phyloP scores from a whole-genome alignment of 2,329 filamentous ascomycete genomes.

The Neopestalotiopsis rosae region DNA sequence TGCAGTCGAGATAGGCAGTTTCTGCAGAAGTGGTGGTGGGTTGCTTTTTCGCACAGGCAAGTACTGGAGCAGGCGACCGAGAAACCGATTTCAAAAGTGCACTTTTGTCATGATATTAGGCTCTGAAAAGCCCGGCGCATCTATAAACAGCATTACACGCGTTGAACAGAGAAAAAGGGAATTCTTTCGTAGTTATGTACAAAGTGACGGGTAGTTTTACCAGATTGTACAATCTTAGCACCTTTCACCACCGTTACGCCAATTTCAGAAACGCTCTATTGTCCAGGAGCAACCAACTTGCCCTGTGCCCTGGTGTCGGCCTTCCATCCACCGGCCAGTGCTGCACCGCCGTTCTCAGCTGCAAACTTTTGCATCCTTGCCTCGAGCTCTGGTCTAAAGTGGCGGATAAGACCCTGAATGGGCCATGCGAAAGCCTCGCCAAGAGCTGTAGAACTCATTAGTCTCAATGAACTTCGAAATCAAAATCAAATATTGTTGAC shows the following conservation, averaged over 20 bases:
- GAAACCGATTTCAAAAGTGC: too few species aligned
- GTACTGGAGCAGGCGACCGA: too few species aligned
- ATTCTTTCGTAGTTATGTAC: constrained; percentile 27
- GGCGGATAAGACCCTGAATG: constrained; percentile 95
- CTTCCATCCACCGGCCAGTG: constrained; percentile 87
- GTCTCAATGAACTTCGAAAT: constrained; percentile 21
- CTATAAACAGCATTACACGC: constrained; percentile 7
- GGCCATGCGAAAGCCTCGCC: constrained; percentile 99
- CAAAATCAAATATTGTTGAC: constrained; percentile 38
- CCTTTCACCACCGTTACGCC: constrained; percentile 20
- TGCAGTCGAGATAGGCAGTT: too few species aligned
- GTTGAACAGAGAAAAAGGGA: constrained; percentile 14
- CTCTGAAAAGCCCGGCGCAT: neutral
- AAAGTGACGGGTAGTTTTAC: constrained; percentile 25
- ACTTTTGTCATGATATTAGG: neutral
- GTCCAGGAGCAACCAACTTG: constrained; percentile 85
- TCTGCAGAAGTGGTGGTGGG: too few species aligned
- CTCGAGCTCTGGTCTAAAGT: constrained; percentile 97
- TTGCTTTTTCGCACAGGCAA: too few species aligned
- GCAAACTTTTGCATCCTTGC: constrained; percentile 85
- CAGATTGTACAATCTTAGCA: constrained; percentile 18
- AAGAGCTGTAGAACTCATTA: constrained; percentile 62
- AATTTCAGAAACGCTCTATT: constrained; percentile 60
- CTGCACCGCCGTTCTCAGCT: constrained; percentile 71
- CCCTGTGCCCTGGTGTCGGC: constrained; percentile 78